Percentiles rank a stretch among this genome's conserved stretches.
phyloP scores from a whole-genome alignment of 225 moss, liverwort and hornwort species.

The Climacium dendroides region DNA sequence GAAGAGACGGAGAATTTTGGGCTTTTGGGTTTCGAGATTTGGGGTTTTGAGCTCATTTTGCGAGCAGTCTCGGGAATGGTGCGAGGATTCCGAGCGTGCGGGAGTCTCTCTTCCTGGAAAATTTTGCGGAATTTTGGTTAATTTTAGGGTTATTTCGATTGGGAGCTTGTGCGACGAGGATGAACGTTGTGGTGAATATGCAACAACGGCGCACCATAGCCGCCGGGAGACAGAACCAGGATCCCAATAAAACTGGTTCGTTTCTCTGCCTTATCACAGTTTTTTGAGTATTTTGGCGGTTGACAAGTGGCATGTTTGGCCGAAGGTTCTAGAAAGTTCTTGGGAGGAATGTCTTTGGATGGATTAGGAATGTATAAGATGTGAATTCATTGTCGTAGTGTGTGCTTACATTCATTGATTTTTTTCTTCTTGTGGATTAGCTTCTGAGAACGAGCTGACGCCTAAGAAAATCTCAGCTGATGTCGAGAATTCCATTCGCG shows the following conservation, averaged over 20 bases:
- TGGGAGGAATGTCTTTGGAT: neutral
- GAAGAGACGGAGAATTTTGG: neutral
- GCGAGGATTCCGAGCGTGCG: neutral
- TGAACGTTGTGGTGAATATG: slow-evolving; percentile 38
- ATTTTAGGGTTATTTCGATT: neutral
- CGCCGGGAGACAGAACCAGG: slow-evolving; percentile 34
- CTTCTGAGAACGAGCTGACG: slow-evolving; percentile 11
- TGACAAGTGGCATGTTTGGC: neutral
- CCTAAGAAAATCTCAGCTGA: slow-evolving; percentile 4
- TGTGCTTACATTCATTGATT: neutral
- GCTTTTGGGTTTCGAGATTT: neutral
- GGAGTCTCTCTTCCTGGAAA: neutral
- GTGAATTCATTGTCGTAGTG: neutral
- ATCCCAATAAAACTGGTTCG: slow-evolving; percentile 24
- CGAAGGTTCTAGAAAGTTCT: neutral
- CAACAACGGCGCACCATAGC: slow-evolving; percentile 46
- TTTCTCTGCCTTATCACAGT: neutral
- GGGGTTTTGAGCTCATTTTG: neutral
- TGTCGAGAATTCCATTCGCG: slow-evolving; percentile 14
- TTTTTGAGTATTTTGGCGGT: neutral
- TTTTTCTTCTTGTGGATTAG: neutral
- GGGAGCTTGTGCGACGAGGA: neutral
- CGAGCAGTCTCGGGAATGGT: neutral
- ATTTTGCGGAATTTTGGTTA: neutral
- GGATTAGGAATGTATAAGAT: neutral